phyloP scores from a whole-genome alignment of 225 moss, liverwort and hornwort genomes.

The Anthoceros angustus region DNA sequence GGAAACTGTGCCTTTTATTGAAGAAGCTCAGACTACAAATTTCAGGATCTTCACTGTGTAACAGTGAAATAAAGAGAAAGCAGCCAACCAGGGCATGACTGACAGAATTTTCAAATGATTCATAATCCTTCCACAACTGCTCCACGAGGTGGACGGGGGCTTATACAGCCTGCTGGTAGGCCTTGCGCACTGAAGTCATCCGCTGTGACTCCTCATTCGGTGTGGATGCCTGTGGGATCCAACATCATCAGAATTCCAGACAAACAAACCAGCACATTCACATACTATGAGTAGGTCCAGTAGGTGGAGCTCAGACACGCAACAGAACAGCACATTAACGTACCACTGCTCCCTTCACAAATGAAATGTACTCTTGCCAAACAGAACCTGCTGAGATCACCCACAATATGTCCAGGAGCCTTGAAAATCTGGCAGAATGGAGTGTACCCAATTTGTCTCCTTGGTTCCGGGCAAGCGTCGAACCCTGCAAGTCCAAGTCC shows the following conservation, averaged over 20 bases:
- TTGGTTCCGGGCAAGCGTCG: no score
- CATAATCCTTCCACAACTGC: conserved; percentile 95
- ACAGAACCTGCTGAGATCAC: conserved; percentile 82
- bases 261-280: neutral
- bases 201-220: conserved; percentile 89
- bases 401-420: no score
- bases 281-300: neutral
- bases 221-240: conserved; percentile 35
- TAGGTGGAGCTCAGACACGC: conserved; percentile 6
- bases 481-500: conserved; percentile 33
- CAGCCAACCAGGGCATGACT: conserved; percentile 87
- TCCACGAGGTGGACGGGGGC: conserved; percentile 81
- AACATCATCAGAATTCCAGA: neutral
- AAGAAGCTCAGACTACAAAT: conserved; percentile 12
- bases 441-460: no score
- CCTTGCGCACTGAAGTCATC: conserved; percentile 94
- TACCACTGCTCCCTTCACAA: conserved; percentile 80
- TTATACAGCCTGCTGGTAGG: conserved; percentile 83
- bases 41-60: conserved; percentile 33
- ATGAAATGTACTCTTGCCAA: conserved; percentile 81
- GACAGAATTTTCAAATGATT: conserved; percentile 96
- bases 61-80: conserved; percentile 34
- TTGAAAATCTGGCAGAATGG: no score
- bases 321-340: conserved; percentile 12
- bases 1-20: conserved; percentile 37